These are phyloP conservation scores for Tillandsia leiboldiana DNA, from an alignment of 176 grass and related monocot genomes.

Conservation along the genomic window DNA sequence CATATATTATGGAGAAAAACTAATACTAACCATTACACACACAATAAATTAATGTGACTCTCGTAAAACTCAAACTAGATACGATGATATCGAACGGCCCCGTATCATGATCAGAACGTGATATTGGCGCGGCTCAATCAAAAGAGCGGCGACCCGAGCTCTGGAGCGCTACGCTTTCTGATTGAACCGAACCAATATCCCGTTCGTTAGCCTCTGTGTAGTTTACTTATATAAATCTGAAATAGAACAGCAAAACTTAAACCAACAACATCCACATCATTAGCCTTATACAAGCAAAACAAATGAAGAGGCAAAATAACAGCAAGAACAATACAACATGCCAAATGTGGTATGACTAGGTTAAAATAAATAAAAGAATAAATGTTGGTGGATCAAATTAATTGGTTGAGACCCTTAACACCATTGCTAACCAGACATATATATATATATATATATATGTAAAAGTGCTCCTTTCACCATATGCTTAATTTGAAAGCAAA, in stretches of 20 bases:
- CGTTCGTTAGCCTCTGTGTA: not conserved
- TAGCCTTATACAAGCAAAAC: not conserved
- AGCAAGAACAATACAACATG: not conserved
- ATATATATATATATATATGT: not conserved
- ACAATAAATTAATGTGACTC: no score
- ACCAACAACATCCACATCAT: not conserved
- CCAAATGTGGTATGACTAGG: no score
- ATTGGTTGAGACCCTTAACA: not conserved
- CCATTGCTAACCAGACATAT: not conserved
- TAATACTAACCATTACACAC: no score
- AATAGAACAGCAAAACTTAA: not conserved
- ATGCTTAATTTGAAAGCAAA: not conserved
- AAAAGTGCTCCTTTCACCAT: not conserved
- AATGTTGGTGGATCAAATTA: no score
- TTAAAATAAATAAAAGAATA: no score
- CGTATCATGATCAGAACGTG: not conserved
- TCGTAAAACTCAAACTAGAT: no score
- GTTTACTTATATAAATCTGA: not conserved
- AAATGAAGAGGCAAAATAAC: not conserved
- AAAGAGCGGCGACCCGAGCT: not conserved
- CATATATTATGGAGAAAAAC: no score
- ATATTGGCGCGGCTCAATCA: conserved; percentile 5
- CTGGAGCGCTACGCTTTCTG: not conserved
- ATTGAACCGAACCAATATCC: conserved; percentile 4
- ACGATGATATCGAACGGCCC: not conserved